Evolutionary conservation across 2,329 filamentous ascomycete species (phyloP).

Genomic region (Ophiostoma piceae): DNA sequence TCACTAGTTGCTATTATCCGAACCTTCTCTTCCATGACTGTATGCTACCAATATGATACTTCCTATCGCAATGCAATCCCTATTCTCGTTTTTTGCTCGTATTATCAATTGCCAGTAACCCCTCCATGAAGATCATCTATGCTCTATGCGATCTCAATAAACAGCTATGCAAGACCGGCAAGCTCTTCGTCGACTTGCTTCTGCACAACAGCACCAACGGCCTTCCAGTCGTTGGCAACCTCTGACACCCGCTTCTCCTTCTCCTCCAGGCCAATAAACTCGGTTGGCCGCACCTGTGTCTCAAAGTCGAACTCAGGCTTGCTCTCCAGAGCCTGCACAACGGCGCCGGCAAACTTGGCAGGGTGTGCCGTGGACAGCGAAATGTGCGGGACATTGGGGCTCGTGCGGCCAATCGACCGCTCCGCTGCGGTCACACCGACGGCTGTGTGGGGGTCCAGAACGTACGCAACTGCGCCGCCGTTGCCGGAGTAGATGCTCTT

Average conservation of each 20-base stretch:
- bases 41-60: not conserved
- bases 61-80: not conserved
- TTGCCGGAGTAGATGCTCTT: constrained; percentile 45
- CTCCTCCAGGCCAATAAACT: constrained; percentile 74
- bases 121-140: not conserved
- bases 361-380: constrained; percentile 90
- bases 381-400: constrained; percentile 60
- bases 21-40: not conserved
- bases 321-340: constrained; percentile 69
- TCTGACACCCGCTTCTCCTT: constrained; percentile 68
- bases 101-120: not conserved
- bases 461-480: constrained; percentile 48
- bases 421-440: constrained; percentile 75
- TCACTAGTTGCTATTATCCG: not conserved
- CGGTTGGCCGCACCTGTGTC: constrained; percentile 66
- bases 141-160: not conserved
- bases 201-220: constrained; percentile 69
- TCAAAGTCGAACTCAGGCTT: constrained; percentile 71
- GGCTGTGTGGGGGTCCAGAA: constrained; percentile 89
- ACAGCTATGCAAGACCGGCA: constrained; percentile 1
- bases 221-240: constrained; percentile 67
- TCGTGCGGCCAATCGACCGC: constrained; percentile 57
- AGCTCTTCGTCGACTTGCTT: constrained; percentile 65
- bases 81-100: not conserved
- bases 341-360: constrained; percentile 85